Evolutionary conservation across 441 rosid species (phyloP), one percentile per base, ranked within the genome.

Genomic region (Hura crepitans): DNA sequence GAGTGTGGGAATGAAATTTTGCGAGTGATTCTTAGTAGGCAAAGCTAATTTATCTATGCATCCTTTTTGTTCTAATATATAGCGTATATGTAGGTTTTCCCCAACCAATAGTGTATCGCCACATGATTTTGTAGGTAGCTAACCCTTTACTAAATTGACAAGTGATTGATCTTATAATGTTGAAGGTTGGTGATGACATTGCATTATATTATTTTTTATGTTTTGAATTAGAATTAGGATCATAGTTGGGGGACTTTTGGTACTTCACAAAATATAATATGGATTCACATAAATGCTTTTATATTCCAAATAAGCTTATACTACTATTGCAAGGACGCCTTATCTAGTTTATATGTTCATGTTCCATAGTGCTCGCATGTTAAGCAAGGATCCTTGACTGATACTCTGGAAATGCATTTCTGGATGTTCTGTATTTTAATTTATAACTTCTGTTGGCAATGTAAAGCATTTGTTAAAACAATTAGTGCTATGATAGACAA

Each of bases 401-500:
- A 2, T 35, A 5, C 0, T 35, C 39, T 8, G 39, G 37, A 10
- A 49, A 17, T 49, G 37, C 46, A 31, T 49, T n/a, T 49, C 12
- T 65, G 58, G 15, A 47, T 47, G 56, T 65, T 49, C 11, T 65
- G 27, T n/a, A 30, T 30, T 65, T 65, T 18, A 49, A 5, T 65
- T 47, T 18, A 30, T 27, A 18, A 27, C 56, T 49, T 65, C 28
- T 65, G 46, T 65, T 30, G 58, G 69, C 42, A 30, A 4, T 65
- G 43, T 31, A 50, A n/a, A 49, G 23, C 69, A 49, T 31, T 14
- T 28, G 25, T 6, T 46, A 50, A 50, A 31, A 50, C 6, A 50
- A 58, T 49, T 28, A 18, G 37, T 30, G 5, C 9, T 6, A 31
- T 65, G 27, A 11, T n/a, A n/a, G n/a, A n/a, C n/a, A n/a, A n/a